Percentiles rank a stretch among this genome's conserved stretches.
Evolutionary conservation across 2,329 filamentous ascomycete species (phyloP).

Genomic region (Nemania abortiva): DNA sequence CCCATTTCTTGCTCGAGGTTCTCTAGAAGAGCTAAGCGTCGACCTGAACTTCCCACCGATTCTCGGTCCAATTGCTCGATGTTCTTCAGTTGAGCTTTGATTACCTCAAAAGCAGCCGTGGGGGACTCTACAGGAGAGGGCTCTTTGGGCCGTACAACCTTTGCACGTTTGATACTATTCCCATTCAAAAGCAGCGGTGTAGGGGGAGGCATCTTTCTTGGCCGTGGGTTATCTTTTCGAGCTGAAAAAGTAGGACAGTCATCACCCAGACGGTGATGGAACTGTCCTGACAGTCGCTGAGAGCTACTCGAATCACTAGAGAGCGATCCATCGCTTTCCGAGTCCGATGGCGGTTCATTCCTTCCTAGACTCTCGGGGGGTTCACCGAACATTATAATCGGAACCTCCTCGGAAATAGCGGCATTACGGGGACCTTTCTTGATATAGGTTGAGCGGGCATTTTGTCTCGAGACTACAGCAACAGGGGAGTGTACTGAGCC

Average conservation of each 20-base stretch:
- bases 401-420: constrained; percentile 49
- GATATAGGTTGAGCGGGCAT: constrained; percentile 58
- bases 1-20: constrained; percentile 73
- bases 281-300: constrained; percentile 47
- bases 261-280: constrained; percentile 71
- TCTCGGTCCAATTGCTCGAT: constrained; percentile 58
- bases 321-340: constrained; percentile 46
- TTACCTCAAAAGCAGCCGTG: constrained; percentile 60
- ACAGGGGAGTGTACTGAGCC: constrained; percentile 64
- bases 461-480: constrained; percentile 57
- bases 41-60: constrained; percentile 55
- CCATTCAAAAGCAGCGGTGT: constrained; percentile 65
- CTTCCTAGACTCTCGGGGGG: constrained; percentile 42
- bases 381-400: constrained; percentile 61
- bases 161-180: constrained; percentile 55
- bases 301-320: constrained; percentile 33
- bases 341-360: constrained; percentile 47
- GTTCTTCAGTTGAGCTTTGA: constrained; percentile 65
- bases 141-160: constrained; percentile 61
- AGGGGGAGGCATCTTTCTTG: constrained; percentile 68
- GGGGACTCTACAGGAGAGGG: constrained; percentile 67
- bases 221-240: constrained; percentile 59
- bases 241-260: constrained; percentile 70
- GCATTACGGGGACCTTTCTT: constrained; percentile 45
- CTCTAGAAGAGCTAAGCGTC: constrained; percentile 64